Evolutionary conservation across 2,329 filamentous ascomycete species (phyloP).

Genomic region (Sclerotinia glacialis): DNA sequence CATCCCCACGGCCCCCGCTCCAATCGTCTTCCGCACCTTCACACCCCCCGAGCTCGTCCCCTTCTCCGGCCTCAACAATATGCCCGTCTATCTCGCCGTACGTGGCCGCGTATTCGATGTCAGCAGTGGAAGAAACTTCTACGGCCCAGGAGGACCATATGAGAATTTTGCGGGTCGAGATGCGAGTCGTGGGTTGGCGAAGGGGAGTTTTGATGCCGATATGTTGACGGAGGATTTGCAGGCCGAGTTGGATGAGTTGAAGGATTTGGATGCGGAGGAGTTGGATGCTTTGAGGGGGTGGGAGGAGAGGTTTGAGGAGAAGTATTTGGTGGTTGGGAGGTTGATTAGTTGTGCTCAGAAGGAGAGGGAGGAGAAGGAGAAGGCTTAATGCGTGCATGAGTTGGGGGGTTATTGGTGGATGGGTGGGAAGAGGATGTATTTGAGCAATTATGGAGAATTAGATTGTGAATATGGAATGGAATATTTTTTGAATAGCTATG

Average conservation of each 20-base stretch:
- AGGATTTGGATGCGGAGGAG: conserved; percentile 70
- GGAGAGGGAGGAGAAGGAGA: conserved; percentile 42
- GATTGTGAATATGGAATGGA: not conserved
- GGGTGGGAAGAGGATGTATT: not conserved
- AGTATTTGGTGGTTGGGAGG: conserved; percentile 92
- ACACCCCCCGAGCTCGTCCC: conserved; percentile 61
- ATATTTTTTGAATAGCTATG: not conserved
- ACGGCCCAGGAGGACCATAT: conserved; percentile 92
- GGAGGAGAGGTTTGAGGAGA: conserved; percentile 90
- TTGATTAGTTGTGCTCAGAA: conserved; percentile 66
- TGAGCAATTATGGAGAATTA: not conserved
- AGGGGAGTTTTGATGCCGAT: conserved; percentile 88
- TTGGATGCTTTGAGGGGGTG: conserved; percentile 81
- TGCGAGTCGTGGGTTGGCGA: conserved; percentile 82
- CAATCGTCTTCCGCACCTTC: conserved; percentile 47
- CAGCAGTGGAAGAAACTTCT: conserved; percentile 82
- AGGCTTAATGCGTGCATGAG: not conserved
- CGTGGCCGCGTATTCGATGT: conserved; percentile 92
- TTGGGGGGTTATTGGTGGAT: not conserved
- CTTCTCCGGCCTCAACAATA: conserved; percentile 72
- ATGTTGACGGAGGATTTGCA: conserved; percentile 92
- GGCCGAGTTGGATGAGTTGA: conserved; percentile 73
- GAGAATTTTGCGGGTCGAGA: conserved; percentile 94
- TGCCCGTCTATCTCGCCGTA: conserved; percentile 86
- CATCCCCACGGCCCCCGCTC: conserved; percentile 40